Base-by-base conservation (phyloP, 2,329 filamentous ascomycete species). In the Pseudogymnoascus sp. region DNA sequence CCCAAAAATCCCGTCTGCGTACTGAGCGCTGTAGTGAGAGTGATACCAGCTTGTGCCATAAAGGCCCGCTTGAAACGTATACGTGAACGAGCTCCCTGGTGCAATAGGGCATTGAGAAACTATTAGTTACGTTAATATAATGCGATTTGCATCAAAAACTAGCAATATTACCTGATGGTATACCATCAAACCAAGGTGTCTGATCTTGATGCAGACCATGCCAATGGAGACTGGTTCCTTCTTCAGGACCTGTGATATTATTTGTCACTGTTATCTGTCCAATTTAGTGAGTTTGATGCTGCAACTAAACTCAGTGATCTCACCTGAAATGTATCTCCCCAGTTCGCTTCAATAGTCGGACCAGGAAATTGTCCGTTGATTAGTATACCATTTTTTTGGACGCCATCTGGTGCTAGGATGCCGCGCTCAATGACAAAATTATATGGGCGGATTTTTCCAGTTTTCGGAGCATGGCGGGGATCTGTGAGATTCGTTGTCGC, bases 81-180 rank as follows among this genome's bases (percentile, higher is more conserved):
- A 73, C 9, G 68, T 72, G 59, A 72, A 72, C 14, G 67, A 66
- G 12, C 62, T 31, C 8, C 69, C 82, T 0, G 82, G 81, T 0
- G 83, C 75, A 65, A 90, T 84, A 1, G 88, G 87, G 66, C 88
- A 91, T 72, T 91, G 87, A 5, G 78, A 78, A 21, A 84, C 67
- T 23, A 42, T 18, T 14, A 43, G 11, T 23, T 43, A 23, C 6
- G 21, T 43, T 43, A 43, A 43, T 43, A 43, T 43, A 43, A 43
- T 23, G 42, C 18, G 18, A 43, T 14, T 43, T 43, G 11, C 42
- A 23, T 43, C 23, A 46, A 46, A 46, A 25, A 25, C 23, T 46
- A 25, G 42, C 21, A 46, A 46, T 46, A 46, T 46, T 46, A 46
- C 42, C 42, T 8, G 42, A 46, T 46, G 42, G 42, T 46, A 25